Evolutionary conservation across 2,329 filamentous ascomycete genomes (phyloP).

Genomic region (Colletotrichum cordylinicola): DNA sequence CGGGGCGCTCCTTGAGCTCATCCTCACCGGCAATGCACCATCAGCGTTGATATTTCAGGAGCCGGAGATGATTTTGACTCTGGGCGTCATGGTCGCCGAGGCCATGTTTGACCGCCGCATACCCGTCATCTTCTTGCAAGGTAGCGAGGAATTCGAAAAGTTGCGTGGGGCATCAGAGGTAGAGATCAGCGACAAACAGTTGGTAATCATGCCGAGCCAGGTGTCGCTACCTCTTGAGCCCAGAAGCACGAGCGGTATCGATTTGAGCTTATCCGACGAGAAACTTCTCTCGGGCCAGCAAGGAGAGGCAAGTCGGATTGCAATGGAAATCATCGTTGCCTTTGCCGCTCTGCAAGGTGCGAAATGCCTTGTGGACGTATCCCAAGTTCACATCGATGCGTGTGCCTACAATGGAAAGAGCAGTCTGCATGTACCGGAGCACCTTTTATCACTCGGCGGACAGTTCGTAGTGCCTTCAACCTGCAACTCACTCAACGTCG

Average conservation of each 20-base stretch:
- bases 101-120: slow-evolving; percentile 44
- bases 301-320: slow-evolving; percentile 37
- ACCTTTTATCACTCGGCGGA: slow-evolving; percentile 36
- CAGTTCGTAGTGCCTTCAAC: slow-evolving; percentile 43
- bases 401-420: slow-evolving; percentile 47
- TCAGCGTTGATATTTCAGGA: slow-evolving; percentile 45
- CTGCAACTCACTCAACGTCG: slow-evolving; percentile 48
- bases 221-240: background rate
- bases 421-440: slow-evolving; percentile 40
- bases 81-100: slow-evolving; percentile 48
- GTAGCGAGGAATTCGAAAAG: slow-evolving; percentile 18
- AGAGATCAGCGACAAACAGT: background rate
- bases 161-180: background rate
- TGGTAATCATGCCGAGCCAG: background rate
- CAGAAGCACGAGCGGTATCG: background rate
- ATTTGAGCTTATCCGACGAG: slow-evolving; percentile 19
- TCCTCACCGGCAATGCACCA: slow-evolving; percentile 44
- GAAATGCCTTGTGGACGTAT: slow-evolving; percentile 37
- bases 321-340: slow-evolving; percentile 42
- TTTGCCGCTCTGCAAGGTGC: slow-evolving; percentile 41
- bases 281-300: slow-evolving; percentile 32
- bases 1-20: slow-evolving; percentile 47
- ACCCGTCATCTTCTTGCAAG: slow-evolving; percentile 36
- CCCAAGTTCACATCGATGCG: slow-evolving; percentile 47
- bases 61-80: slow-evolving; percentile 47